phyloP scores from a whole-genome alignment of 805 yeast species.

The Myxozyma geophila region DNA sequence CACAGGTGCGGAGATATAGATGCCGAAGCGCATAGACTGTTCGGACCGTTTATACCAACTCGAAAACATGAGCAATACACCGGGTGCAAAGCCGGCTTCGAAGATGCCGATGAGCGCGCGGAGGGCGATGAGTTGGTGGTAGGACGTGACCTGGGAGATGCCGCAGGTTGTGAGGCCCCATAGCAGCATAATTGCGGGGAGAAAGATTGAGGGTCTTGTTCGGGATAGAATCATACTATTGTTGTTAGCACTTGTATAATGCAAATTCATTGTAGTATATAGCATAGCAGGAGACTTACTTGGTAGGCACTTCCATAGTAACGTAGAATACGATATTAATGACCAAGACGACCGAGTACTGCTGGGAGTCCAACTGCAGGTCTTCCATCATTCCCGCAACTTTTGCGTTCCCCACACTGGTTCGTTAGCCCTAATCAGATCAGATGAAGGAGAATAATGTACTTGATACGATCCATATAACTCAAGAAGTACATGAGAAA shows the following conservation, averaged over 20 bases:
- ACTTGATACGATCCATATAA: conserved; percentile 23
- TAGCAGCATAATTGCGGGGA: conserved; percentile 44
- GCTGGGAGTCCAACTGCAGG: conserved; percentile 49
- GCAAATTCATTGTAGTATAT: conserved; percentile 33
- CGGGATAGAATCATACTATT: conserved; percentile 17
- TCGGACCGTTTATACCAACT: conserved; percentile 61
- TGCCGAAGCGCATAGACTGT: conserved; percentile 61
- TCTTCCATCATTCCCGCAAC: conserved; percentile 52
- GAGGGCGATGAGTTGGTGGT: conserved; percentile 43
- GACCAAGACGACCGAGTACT: conserved; percentile 53
- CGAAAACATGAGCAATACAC: conserved; percentile 35
- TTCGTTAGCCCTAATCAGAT: neutral
- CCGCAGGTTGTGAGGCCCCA: conserved; percentile 66
- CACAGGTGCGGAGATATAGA: conserved; percentile 64
- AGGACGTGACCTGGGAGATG: conserved; percentile 52
- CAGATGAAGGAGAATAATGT: neutral
- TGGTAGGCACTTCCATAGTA: conserved; percentile 49
- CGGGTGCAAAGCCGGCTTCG: conserved; percentile 60
- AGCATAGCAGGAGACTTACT: conserved; percentile 41
- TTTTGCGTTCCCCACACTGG: conserved; percentile 52
- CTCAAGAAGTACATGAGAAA: conserved; percentile 53
- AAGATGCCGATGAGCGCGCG: conserved; percentile 49
- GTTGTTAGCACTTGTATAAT: conserved; percentile 38
- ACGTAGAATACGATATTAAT: conserved; percentile 45
- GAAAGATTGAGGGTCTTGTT: conserved; percentile 39